Percentiles rank a stretch among this genome's conserved stretches.
These are phyloP conservation scores for Hansenula lynferdii DNA, from an alignment of 1,139 yeast species.

Conservation along the genomic window DNA sequence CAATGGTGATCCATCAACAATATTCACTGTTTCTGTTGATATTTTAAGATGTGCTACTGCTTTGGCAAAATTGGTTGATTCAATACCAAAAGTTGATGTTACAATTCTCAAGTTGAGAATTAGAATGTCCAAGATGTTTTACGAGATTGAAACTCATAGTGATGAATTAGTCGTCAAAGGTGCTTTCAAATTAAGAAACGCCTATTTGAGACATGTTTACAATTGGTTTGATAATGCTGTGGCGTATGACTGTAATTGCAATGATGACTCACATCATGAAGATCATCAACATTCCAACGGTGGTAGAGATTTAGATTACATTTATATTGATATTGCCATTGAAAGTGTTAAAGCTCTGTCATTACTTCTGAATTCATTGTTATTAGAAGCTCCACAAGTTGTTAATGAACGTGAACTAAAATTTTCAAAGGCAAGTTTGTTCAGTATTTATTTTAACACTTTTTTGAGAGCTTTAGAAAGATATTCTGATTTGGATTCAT, in stretches of 20 bases:
- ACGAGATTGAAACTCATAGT: slow-evolving; percentile 44
- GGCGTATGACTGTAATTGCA: slow-evolving; percentile 28
- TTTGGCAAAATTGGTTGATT: slow-evolving; percentile 32
- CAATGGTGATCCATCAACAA: slow-evolving; percentile 32
- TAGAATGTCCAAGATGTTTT: slow-evolving; percentile 52
- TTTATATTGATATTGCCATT: slow-evolving; percentile 60
- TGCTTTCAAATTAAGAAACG: slow-evolving; percentile 54
- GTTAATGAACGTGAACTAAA: slow-evolving; percentile 50
- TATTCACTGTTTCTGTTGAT: slow-evolving; percentile 35
- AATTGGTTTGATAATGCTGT: slow-evolving; percentile 66
- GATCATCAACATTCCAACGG: slow-evolving; percentile 23
- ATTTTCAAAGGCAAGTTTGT: slow-evolving; percentile 58
- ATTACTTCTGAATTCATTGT: slow-evolving; percentile 46
- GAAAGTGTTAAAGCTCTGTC: slow-evolving; percentile 61
- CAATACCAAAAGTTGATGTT: slow-evolving; percentile 27
- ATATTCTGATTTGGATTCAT: slow-evolving; percentile 33
- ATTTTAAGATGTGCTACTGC: slow-evolving; percentile 33
- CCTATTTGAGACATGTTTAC: slow-evolving; percentile 51
- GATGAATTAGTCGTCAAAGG: slow-evolving; percentile 44
- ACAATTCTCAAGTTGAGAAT: slow-evolving; percentile 48
- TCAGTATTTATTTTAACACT: slow-evolving; percentile 68
- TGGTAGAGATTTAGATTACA: slow-evolving; percentile 44
- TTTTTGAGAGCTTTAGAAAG: slow-evolving; percentile 68
- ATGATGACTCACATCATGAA: slow-evolving; percentile 25
- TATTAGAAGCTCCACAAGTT: slow-evolving; percentile 61